Evolutionary conservation across 1,284 basidiomycete species (phyloP).

Genomic region (Ceratobasidium sp.): DNA sequence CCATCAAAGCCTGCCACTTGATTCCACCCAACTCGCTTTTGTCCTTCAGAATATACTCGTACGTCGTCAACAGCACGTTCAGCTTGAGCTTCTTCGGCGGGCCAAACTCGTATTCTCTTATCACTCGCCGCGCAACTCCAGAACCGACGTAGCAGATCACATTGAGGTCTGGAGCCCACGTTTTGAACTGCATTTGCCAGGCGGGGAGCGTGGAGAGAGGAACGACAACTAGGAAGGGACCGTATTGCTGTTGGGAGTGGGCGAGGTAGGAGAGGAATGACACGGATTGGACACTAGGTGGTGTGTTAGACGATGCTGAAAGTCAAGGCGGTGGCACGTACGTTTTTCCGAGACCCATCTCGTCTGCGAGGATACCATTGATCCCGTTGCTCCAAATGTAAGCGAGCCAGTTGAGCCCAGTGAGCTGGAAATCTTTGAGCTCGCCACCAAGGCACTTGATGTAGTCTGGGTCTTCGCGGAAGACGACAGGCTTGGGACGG

Average conservation of each 20-base stretch:
- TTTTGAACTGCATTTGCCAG: constrained; percentile 95
- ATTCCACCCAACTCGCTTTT: constrained; percentile 89
- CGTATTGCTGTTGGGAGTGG: constrained; percentile 93
- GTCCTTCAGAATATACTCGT: constrained; percentile 95
- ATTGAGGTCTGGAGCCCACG: constrained; percentile 97
- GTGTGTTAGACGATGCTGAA: constrained; percentile 20
- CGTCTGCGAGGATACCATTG: constrained; percentile 98
- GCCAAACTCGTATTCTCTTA: constrained; percentile 93
- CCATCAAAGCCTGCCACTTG: constrained; percentile 97
- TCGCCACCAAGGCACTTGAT: constrained; percentile 66
- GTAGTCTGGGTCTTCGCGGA: constrained; percentile 91
- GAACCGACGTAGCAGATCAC: constrained; percentile 98
- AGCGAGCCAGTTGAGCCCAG: constrained; percentile 97
- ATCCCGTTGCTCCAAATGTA: constrained; percentile 95
- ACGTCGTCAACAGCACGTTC: constrained; percentile 97
- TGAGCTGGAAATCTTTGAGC: constrained; percentile 98
- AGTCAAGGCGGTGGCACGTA: constrained; percentile 50
- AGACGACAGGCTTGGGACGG: constrained; percentile 86
- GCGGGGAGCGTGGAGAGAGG: constrained; percentile 98
- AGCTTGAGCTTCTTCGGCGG: constrained; percentile 84
- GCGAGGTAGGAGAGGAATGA: constrained; percentile 95
- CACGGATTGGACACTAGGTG: constrained; percentile 88
- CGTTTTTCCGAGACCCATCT: constrained; percentile 99
- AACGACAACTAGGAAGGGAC: constrained; percentile 97
- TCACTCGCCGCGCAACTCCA: constrained; percentile 87